Percentiles rank a stretch among this genome's conserved stretches.
Conservation (phyloP, 305 asterid species). For the Fraxinus dipetala region DNA sequence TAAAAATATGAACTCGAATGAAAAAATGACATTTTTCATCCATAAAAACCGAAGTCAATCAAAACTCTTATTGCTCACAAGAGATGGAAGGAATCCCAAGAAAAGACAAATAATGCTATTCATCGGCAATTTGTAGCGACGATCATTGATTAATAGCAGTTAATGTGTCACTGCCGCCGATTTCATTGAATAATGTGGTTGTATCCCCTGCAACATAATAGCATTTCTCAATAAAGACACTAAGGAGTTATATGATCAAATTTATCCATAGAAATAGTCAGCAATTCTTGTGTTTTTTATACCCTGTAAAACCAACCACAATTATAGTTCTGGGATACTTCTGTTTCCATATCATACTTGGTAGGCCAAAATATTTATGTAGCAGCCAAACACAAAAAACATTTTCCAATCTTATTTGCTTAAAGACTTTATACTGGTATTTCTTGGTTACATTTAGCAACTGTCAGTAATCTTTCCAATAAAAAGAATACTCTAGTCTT, state of each 20-base stretch:
- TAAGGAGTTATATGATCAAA: background rate
- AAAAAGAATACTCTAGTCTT: background rate
- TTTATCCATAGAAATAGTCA: background rate
- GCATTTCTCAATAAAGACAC: background rate
- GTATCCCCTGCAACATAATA: background rate
- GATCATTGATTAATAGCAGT: background rate
- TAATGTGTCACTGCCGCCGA: background rate
- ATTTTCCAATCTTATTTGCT: background rate
- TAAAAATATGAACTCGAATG: no score
- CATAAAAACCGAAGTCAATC: background rate
- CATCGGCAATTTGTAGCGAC: background rate
- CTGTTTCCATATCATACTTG: background rate
- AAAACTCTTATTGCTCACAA: background rate
- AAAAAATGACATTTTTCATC: no score
- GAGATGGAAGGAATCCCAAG: background rate
- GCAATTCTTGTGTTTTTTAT: background rate
- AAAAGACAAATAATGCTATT: background rate
- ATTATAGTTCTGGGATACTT: background rate
- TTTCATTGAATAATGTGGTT: background rate
- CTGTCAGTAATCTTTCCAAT: background rate
- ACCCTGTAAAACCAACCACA: background rate
- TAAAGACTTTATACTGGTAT: background rate
- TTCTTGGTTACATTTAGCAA: background rate
- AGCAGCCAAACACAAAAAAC: background rate
- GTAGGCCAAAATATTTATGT: background rate